These are phyloP conservation scores for Blastobotrys raffinosifermentans DNA, from an alignment of 1,139 yeast species.

Conservation along the genomic window DNA sequence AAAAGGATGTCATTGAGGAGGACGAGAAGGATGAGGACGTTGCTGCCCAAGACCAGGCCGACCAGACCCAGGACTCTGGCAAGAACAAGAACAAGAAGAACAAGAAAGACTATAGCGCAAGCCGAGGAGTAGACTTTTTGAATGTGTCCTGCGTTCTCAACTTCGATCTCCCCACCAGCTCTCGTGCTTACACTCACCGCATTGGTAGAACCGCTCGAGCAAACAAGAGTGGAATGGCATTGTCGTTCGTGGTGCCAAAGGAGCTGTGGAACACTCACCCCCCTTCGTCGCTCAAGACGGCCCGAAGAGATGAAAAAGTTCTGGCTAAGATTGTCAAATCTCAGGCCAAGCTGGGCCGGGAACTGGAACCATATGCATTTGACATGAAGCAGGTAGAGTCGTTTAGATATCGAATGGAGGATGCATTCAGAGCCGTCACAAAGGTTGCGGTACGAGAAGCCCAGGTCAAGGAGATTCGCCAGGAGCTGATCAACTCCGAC, in stretches of 20 bases:
- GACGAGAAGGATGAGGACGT: conserved; percentile 39
- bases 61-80: conserved; percentile 7
- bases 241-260: conserved; percentile 82
- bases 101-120: conserved; percentile 78
- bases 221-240: conserved; percentile 90
- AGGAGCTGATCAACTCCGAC: conserved; percentile 82
- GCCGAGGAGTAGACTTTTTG: conserved; percentile 94
- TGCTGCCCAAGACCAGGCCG: conserved; percentile 12
- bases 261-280: conserved; percentile 88
- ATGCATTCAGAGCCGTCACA: conserved; percentile 94
- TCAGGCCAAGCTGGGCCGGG: conserved; percentile 62
- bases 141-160: conserved; percentile 95
- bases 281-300: conserved; percentile 61
- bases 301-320: conserved; percentile 83
- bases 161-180: conserved; percentile 87
- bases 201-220: conserved; percentile 98
- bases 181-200: conserved; percentile 88
- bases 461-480: conserved; percentile 79
- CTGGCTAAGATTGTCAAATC: conserved; percentile 69
- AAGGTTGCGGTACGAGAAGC: conserved; percentile 89
- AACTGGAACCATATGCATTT: conserved; percentile 66
- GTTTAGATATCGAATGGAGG: conserved; percentile 94
- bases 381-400: conserved; percentile 92
- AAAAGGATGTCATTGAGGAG: conserved; percentile 50
- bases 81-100: conserved; percentile 16